These are phyloP conservation scores for Suillus cothurnatus DNA, from an alignment of 768 basidiomycete genomes.

Conservation along the genomic window DNA sequence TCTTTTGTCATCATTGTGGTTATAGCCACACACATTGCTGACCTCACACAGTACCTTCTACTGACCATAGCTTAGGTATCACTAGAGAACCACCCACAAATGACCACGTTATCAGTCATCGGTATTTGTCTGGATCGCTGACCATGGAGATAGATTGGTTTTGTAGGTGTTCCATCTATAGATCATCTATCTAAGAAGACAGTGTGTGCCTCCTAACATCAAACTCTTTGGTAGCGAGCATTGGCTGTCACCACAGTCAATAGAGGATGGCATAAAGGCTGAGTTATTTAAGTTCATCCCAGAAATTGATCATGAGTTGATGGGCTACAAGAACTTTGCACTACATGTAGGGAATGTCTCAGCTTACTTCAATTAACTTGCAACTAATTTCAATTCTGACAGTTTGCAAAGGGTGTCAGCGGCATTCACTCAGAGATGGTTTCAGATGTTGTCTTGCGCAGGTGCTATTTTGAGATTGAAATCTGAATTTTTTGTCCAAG, in stretches of 20 bases:
- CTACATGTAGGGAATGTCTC: background rate
- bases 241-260: background rate
- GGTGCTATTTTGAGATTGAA: conserved; percentile 1
- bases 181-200: no score
- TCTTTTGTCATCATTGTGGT: no score
- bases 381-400: background rate
- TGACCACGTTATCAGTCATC: no score
- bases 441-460: conserved; percentile 2
- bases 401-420: conserved; percentile 4
- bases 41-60: no score
- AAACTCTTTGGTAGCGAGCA: background rate
- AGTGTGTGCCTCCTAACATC: background rate
- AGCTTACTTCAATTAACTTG: background rate
- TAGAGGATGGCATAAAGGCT: conserved; percentile 10
- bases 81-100: no score
- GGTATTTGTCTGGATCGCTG: no score
- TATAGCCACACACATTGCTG: no score
- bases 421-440: conserved; percentile 3
- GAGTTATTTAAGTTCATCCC: conserved; percentile 14
- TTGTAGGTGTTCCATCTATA: no score
- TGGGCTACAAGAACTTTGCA: conserved; percentile 5
- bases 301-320: background rate
- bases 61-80: no score
- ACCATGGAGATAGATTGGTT: no score
- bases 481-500: background rate